A percentile compares a stretch with the other conserved stretches of the same genome.
Evolutionary conservation across 2,329 filamentous ascomycete species (phyloP).

Genomic region (Sphaerulina populicola): DNA sequence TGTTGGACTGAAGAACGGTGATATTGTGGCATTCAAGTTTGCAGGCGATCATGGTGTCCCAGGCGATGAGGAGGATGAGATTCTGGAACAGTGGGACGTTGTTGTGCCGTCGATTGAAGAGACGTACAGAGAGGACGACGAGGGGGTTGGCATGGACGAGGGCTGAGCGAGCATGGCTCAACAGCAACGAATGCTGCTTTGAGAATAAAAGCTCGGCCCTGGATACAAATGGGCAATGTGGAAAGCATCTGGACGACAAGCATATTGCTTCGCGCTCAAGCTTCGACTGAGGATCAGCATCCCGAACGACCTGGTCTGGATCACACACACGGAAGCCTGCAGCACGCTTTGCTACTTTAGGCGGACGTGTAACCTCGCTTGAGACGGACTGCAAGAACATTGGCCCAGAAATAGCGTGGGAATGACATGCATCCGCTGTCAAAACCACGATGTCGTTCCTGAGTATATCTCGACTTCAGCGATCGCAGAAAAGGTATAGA

Average conservation of each 20-base stretch:
- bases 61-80: slow-evolving; percentile 14
- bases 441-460: slow-evolving; percentile 10
- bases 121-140: slow-evolving; percentile 27
- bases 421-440: slow-evolving; percentile 11
- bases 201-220: neutral
- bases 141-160: slow-evolving; percentile 20
- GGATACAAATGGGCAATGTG: neutral
- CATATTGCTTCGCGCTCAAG: neutral
- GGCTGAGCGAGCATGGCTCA: slow-evolving; percentile 12
- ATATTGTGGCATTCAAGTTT: slow-evolving; percentile 33
- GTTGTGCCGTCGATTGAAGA: slow-evolving; percentile 30
- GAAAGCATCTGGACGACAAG: neutral
- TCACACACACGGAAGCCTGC: slow-evolving; percentile 6
- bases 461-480: slow-evolving; percentile 9
- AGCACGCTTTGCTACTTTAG: slow-evolving; percentile 2
- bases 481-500: neutral
- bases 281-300: neutral
- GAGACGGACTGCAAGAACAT: slow-evolving; percentile 3
- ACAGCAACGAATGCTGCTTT: too few species aligned
- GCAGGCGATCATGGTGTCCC: slow-evolving; percentile 14
- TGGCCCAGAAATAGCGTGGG: slow-evolving; percentile 4
- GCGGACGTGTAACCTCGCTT: slow-evolving; percentile 5
- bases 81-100: slow-evolving; percentile 30
- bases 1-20: slow-evolving; percentile 29
- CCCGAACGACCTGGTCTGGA: neutral